phyloP scores from a whole-genome alignment of 352 stramenopile genomes.

The Phytophthora pini region DNA sequence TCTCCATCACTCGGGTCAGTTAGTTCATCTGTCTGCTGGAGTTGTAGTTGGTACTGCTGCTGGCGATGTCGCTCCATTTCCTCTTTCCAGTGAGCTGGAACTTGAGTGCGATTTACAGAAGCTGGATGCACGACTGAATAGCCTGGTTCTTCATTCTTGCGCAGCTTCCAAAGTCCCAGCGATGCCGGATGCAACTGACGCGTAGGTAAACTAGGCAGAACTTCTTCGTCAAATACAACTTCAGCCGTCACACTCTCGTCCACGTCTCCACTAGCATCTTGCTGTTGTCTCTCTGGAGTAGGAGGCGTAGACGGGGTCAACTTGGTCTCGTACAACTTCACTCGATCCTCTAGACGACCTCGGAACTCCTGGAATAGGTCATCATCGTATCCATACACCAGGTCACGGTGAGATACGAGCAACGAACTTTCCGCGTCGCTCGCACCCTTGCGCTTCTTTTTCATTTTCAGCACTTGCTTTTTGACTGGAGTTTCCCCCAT shows the following conservation, averaged over 20 bases:
- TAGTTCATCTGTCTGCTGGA: conserved; percentile 35
- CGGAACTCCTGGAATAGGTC: conserved; percentile 68
- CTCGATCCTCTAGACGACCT: conserved; percentile 42
- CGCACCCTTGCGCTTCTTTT: conserved; percentile 37
- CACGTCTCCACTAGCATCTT: conserved; percentile 12
- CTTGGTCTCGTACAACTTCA: conserved; percentile 24
- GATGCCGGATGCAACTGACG: conserved; percentile 64
- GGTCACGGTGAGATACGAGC: conserved; percentile 50
- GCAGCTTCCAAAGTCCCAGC: conserved; percentile 63
- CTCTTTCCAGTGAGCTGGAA: conserved; percentile 50
- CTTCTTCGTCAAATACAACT: conserved; percentile 36
- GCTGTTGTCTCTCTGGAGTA: conserved; percentile 24
- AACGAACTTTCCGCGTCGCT: conserved; percentile 29
- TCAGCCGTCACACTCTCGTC: conserved; percentile 17
- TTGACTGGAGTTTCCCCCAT: conserved; percentile 25
- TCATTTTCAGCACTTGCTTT: conserved; percentile 31
- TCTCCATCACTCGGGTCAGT: conserved; percentile 28
- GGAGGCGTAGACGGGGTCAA: conserved; percentile 15
- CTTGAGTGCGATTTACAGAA: conserved; percentile 38
- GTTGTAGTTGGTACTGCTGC: conserved; percentile 36
- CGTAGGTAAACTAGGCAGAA: conserved; percentile 46
- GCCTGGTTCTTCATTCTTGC: conserved; percentile 57
- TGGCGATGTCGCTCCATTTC: conserved; percentile 41
- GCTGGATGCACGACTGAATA: conserved; percentile 54
- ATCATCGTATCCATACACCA: conserved; percentile 85